phyloP scores from a whole-genome alignment of 352 stramenopile species.

The Peronosclerospora sorghi region DNA sequence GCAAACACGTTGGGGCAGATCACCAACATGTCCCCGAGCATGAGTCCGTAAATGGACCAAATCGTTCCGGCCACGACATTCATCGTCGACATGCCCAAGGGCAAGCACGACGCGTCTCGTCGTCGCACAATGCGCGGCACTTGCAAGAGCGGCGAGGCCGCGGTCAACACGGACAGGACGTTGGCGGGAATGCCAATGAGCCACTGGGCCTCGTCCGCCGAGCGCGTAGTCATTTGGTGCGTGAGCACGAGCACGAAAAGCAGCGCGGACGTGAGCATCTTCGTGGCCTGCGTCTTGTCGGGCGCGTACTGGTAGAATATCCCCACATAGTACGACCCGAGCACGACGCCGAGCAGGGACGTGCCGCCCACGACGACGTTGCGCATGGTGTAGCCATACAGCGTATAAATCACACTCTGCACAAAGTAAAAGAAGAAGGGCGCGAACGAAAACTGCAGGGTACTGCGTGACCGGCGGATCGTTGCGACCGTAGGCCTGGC shows the following conservation, averaged over 20 bases:
- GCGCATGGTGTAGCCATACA: conserved; percentile 54
- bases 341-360: conserved; percentile 35
- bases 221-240: conserved; percentile 32
- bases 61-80: conserved; percentile 53
- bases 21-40: conserved; percentile 49
- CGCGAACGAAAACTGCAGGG: conserved; percentile 65
- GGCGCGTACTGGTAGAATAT: conserved; percentile 49
- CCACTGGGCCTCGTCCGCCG: conserved; percentile 38
- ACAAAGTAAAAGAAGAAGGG: conserved; percentile 83
- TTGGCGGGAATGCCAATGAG: conserved; percentile 67
- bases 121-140: conserved; percentile 50
- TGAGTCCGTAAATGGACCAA: conserved; percentile 60
- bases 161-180: conserved; percentile 59
- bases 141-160: conserved; percentile 56
- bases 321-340: conserved; percentile 63
- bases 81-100: conserved; percentile 73
- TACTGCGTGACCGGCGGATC: conserved; percentile 56
- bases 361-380: conserved; percentile 54
- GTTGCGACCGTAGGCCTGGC: conserved; percentile 45
- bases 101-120: conserved; percentile 57
- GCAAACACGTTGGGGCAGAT: conserved; percentile 63
- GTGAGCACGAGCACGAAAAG: conserved; percentile 40
- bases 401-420: conserved; percentile 70
- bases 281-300: conserved; percentile 29
- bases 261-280: conserved; percentile 35